Conservation (phyloP, 768 basidiomycete genomes). For the Udeniomyces megalosporus region DNA sequence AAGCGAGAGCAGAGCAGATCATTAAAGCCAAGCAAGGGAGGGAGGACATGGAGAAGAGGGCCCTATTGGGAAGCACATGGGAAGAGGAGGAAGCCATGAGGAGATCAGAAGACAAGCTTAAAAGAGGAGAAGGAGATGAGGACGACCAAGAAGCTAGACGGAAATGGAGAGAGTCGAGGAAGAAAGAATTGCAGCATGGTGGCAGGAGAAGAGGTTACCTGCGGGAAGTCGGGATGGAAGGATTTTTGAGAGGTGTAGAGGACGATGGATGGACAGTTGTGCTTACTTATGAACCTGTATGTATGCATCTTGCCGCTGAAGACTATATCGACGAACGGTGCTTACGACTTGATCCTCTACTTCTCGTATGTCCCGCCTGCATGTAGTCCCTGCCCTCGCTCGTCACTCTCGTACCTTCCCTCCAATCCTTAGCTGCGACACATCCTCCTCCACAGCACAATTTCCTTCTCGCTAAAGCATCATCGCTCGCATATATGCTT, state of each 20-base stretch:
- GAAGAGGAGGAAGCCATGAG: conserved; percentile 13
- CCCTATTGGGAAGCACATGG: conserved; percentile 5
- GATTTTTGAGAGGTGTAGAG: conserved; percentile 10
- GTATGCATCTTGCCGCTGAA: conserved; percentile 1
- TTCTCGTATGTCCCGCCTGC: not conserved
- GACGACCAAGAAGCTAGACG: not conserved
- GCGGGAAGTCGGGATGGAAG: conserved; percentile 11
- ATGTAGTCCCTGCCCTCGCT: conserved; percentile 1
- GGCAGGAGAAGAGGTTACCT: conserved; percentile 5
- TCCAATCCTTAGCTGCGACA: conserved; percentile 4
- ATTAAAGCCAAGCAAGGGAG: not conserved
- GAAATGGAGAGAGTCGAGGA: not conserved
- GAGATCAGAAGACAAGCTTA: too few relatives aligned
- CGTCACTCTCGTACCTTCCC: not conserved
- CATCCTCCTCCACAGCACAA: conserved; percentile 6
- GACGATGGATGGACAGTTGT: conserved; percentile 10
- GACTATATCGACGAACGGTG: too few relatives aligned
- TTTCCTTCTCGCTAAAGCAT: conserved; percentile 10
- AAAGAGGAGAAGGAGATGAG: too few relatives aligned
- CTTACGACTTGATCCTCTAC: too few relatives aligned
- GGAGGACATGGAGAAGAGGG: conserved; percentile 7
- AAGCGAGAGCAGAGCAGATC: not conserved
- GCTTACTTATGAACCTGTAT: conserved; percentile 8
- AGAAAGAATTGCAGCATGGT: not conserved
- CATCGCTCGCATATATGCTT: conserved; percentile 4